Percentiles rank a stretch among this genome's conserved stretches.
These are phyloP conservation scores for Globisporangium nodosum DNA, from an alignment of 352 stramenopile genomes.

Conservation along the genomic window DNA sequence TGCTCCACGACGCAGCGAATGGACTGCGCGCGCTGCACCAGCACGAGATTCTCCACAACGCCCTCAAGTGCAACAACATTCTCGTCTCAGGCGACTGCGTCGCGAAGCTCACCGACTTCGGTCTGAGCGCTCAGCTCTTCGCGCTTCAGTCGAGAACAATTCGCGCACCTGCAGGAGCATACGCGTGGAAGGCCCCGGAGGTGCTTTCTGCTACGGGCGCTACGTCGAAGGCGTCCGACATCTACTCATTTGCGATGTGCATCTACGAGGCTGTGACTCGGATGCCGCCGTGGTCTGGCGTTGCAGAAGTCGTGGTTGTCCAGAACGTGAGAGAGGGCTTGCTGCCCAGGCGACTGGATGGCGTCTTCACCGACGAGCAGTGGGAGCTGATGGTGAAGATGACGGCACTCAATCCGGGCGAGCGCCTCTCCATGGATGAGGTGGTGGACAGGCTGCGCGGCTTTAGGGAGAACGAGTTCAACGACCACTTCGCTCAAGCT, in stretches of 20 bases:
- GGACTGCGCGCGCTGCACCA: not conserved
- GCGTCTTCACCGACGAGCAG: not conserved
- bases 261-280: not conserved
- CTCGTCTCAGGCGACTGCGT: not conserved
- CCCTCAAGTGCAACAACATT: conserved; percentile 3
- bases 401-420: not conserved
- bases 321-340: not conserved
- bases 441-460: not conserved
- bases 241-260: not conserved
- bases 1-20: not conserved
- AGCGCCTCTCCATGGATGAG: not conserved
- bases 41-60: not conserved
- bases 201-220: not conserved
- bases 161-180: not conserved
- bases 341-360: not conserved
- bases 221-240: not conserved
- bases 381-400: not conserved
- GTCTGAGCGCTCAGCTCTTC: not conserved
- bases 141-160: not conserved
- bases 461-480: no score
- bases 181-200: not conserved
- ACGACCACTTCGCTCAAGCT: no score
- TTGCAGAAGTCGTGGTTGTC: not conserved
- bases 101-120: not conserved
- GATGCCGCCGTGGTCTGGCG: not conserved